Evolutionary conservation across 1,284 basidiomycete species (phyloP).

Genomic region (Coniferiporia weirii): DNA sequence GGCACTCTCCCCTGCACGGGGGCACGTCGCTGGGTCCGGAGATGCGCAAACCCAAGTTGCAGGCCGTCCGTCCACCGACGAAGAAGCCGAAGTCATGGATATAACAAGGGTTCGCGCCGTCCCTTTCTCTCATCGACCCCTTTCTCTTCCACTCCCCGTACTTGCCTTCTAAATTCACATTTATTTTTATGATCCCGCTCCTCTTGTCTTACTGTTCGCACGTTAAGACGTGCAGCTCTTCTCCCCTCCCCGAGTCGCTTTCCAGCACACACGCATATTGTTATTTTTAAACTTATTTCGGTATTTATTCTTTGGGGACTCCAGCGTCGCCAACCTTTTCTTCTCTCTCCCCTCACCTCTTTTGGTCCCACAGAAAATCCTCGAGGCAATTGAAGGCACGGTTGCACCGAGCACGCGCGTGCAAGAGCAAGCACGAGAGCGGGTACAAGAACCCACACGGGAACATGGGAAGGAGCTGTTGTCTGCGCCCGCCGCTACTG

Average conservation of each 20-base stretch:
- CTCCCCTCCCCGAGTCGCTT: neutral
- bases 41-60: neutral
- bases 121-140: neutral
- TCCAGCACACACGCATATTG: neutral
- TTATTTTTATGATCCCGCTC: neutral
- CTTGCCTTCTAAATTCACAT: neutral
- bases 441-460: neutral
- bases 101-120: constrained; percentile 16
- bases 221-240: neutral
- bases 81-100: constrained; percentile 2
- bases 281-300: neutral
- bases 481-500: neutral
- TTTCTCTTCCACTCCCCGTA: neutral
- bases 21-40: neutral
- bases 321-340: neutral
- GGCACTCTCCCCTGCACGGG: neutral
- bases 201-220: neutral
- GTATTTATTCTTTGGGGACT: neutral
- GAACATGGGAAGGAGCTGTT: neutral
- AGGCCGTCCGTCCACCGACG: neutral
- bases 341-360: neutral
- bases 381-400: neutral
- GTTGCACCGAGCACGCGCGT: neutral
- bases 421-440: neutral
- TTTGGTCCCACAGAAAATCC: constrained; percentile 7